phyloP scores from a whole-genome alignment of 345 rosid species.

The Capsella bursapastoris region DNA sequence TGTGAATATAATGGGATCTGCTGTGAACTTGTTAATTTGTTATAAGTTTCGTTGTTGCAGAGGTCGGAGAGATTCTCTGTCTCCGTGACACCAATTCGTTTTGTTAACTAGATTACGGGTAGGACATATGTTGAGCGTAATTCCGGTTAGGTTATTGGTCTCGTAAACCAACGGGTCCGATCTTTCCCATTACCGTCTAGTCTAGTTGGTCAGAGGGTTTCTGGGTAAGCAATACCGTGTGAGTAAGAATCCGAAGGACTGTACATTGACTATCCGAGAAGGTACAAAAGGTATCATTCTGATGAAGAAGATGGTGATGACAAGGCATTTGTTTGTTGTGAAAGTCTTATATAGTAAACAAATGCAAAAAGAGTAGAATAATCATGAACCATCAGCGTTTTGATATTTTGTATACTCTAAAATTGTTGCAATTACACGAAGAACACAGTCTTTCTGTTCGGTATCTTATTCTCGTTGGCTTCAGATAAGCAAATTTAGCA shows the following conservation, averaged over 20 bases:
- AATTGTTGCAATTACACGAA: constrained; percentile 19
- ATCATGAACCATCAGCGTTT: neutral
- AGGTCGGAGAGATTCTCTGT: neutral
- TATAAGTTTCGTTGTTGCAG: neutral
- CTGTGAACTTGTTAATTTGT: neutral
- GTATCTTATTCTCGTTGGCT: constrained; percentile 25
- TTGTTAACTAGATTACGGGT: neutral
- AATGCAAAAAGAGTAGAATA: constrained; percentile 48
- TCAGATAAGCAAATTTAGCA: neutral
- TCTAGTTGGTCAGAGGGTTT: neutral
- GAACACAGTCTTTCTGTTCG: constrained; percentile 6
- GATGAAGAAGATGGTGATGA: too few species aligned
- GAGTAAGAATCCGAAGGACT: neutral
- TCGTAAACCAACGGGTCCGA: neutral
- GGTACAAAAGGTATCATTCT: too few species aligned
- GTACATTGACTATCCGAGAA: too few species aligned
- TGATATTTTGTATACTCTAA: constrained; percentile 1
- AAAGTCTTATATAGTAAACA: too few species aligned
- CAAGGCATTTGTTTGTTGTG: too few species aligned
- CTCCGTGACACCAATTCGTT: neutral
- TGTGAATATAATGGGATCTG: too few species aligned
- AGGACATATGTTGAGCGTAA: neutral
- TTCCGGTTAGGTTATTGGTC: neutral
- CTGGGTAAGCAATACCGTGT: neutral
- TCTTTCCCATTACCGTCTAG: neutral